Conservation (phyloP, 441 rosid species). For the Flueggea neowawraea region DNA sequence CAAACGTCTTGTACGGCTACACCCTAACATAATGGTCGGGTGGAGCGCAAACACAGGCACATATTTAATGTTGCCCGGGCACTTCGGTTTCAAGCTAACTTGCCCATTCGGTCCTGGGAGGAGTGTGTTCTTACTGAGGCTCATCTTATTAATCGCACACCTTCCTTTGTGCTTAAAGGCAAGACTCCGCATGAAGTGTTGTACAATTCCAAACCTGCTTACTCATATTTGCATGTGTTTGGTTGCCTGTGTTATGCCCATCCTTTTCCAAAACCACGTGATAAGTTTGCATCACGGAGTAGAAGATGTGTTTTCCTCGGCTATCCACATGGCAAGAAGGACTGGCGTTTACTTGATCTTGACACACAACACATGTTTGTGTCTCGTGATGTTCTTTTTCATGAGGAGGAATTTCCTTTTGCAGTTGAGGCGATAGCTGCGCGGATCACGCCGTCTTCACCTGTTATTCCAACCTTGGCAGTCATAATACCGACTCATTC, state of each 20-base stretch:
- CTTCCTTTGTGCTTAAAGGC: not conserved
- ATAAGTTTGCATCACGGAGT: not conserved
- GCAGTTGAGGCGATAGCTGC: too few relatives aligned
- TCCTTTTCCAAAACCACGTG: not conserved
- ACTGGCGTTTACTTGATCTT: not conserved
- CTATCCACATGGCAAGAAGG: not conserved
- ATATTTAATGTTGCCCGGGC: not conserved
- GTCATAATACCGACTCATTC: too few relatives aligned
- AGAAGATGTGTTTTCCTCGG: not conserved
- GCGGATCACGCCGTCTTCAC: too few relatives aligned
- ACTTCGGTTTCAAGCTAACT: not conserved
- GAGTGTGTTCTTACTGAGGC: not conserved
- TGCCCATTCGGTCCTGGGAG: not conserved
- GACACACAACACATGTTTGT: not conserved
- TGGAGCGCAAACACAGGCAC: not conserved
- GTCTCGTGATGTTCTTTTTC: not conserved
- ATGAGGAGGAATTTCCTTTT: not conserved
- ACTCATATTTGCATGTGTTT: not conserved
- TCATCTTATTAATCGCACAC: not conserved
- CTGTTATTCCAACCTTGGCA: too few relatives aligned
- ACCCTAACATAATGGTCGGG: not conserved
- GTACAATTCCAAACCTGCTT: not conserved
- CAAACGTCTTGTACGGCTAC: not conserved
- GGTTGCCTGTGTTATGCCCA: not conserved
- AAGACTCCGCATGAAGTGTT: not conserved